Evolutionary conservation across 2,329 filamentous ascomycete genomes (phyloP).

Genomic region (Hypoxylon sp.): DNA sequence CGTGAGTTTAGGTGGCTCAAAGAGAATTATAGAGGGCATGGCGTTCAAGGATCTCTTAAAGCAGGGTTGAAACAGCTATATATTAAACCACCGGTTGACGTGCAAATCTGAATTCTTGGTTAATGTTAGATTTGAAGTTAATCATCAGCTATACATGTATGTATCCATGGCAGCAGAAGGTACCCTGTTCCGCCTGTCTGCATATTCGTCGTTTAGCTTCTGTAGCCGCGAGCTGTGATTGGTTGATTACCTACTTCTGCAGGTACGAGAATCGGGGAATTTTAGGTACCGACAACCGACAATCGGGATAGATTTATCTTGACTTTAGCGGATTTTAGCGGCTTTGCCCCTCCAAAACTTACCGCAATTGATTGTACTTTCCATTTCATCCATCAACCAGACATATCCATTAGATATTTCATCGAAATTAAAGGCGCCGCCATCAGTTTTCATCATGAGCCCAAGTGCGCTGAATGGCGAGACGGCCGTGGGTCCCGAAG

Average conservation of each 20-base stretch:
- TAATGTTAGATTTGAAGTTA: neutral
- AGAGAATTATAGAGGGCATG: neutral
- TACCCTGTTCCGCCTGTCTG: too few relatives aligned
- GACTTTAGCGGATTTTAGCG: constrained; percentile 3
- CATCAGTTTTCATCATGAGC: constrained; percentile 66
- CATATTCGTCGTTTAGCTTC: too few relatives aligned
- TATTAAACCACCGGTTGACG: neutral
- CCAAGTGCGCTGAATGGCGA: constrained; percentile 66
- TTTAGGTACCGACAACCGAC: constrained; percentile 34
- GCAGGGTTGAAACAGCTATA: neutral
- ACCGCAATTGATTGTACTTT: constrained; percentile 8
- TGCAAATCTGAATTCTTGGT: neutral
- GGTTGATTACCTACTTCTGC: constrained; percentile 7
- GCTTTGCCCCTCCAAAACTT: constrained; percentile 46
- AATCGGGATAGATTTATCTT: constrained; percentile 32
- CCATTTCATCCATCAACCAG: constrained; percentile 18
- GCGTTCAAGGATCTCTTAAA: neutral
- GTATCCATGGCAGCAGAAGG: too few relatives aligned
- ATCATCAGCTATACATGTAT: neutral
- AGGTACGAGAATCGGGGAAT: constrained; percentile 14
- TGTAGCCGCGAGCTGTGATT: constrained; percentile 4
- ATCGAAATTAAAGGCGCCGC: constrained; percentile 55
- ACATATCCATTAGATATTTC: constrained; percentile 44
- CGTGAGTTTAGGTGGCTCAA: constrained; percentile 6
- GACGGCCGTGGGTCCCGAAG: constrained; percentile 69